A percentile compares a stretch with the other conserved stretches of the same genome.
Conservation (phyloP, 2,329 filamentous ascomycete genomes). For the Aspergillus ochraceus region DNA sequence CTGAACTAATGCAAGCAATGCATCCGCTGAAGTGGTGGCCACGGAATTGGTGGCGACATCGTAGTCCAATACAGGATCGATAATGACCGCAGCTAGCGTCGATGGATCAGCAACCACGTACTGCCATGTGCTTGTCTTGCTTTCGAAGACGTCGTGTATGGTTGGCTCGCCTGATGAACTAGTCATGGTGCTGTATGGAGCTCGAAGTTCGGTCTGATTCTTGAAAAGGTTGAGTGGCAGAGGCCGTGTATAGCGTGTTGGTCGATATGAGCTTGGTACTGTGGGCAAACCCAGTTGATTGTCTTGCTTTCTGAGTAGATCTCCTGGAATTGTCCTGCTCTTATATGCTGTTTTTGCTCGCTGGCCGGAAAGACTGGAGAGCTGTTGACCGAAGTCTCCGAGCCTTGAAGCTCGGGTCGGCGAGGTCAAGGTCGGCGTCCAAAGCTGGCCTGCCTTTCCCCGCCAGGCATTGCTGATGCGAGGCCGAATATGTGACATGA, state of each 20-base stretch:
- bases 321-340: not conserved
- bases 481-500: not conserved
- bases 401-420: not conserved
- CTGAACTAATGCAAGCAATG: conserved; percentile 47
- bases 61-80: conserved; percentile 64
- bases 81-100: conserved; percentile 54
- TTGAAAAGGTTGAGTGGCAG: not conserved
- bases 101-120: conserved; percentile 59
- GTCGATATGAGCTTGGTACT: not conserved
- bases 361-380: not conserved
- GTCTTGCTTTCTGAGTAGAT: not conserved
- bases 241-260: not conserved
- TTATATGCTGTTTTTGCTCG: not conserved
- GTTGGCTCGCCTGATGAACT: conserved; percentile 18
- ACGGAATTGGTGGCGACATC: conserved; percentile 48
- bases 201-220: not conserved
- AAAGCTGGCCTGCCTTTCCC: not conserved
- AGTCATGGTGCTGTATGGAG: not conserved
- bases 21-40: conserved; percentile 55
- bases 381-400: not conserved
- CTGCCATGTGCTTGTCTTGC: conserved; percentile 58
- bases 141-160: conserved; percentile 38
- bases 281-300: not conserved
- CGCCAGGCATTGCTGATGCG: not conserved
- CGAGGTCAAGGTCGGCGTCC: too few relatives aligned